Percentiles rank a stretch among this genome's conserved stretches.
phyloP scores from a whole-genome alignment of 1,139 yeast species.

The Yamadazyma sp. region DNA sequence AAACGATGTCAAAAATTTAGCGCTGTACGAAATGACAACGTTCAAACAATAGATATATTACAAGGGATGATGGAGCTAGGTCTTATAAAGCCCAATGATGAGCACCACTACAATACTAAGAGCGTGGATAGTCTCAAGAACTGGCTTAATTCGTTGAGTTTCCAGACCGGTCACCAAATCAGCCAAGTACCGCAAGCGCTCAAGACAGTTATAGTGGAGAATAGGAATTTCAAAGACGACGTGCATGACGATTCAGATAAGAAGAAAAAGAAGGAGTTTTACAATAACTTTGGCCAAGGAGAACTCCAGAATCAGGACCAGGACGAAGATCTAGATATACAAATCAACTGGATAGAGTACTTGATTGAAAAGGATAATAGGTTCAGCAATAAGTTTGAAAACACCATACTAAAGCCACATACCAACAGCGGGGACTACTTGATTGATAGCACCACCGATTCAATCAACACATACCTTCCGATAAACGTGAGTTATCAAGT shows the following conservation, averaged over 20 bases:
- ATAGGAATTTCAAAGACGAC: slow-evolving; percentile 32
- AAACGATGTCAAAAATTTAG: slow-evolving; percentile 34
- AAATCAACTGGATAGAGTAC: slow-evolving; percentile 41
- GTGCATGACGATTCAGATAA: slow-evolving; percentile 25
- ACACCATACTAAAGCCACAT: slow-evolving; percentile 24
- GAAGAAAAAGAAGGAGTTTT: slow-evolving; percentile 38
- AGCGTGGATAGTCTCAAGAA: slow-evolving; percentile 36
- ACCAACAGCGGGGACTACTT: slow-evolving; percentile 14
- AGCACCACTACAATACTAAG: slow-evolving; percentile 33
- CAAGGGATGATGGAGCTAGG: slow-evolving; percentile 60
- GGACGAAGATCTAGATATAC: slow-evolving; percentile 27
- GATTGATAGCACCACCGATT: slow-evolving; percentile 9
- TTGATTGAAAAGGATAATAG: slow-evolving; percentile 45
- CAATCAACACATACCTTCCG: slow-evolving; percentile 14
- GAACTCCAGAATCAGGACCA: slow-evolving; percentile 26
- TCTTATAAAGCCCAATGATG: slow-evolving; percentile 26
- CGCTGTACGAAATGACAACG: slow-evolving; percentile 14
- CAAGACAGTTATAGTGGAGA: slow-evolving; percentile 38
- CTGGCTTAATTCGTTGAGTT: slow-evolving; percentile 37
- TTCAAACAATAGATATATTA: slow-evolving; percentile 57
- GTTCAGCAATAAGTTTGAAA: slow-evolving; percentile 41
- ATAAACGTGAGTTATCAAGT: slow-evolving; percentile 9
- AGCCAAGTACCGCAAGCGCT: slow-evolving; percentile 33
- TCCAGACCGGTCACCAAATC: slow-evolving; percentile 24
- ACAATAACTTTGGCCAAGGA: slow-evolving; percentile 33